Conservation (phyloP, 306 rosid species). For the Lathyrus aphaca region DNA sequence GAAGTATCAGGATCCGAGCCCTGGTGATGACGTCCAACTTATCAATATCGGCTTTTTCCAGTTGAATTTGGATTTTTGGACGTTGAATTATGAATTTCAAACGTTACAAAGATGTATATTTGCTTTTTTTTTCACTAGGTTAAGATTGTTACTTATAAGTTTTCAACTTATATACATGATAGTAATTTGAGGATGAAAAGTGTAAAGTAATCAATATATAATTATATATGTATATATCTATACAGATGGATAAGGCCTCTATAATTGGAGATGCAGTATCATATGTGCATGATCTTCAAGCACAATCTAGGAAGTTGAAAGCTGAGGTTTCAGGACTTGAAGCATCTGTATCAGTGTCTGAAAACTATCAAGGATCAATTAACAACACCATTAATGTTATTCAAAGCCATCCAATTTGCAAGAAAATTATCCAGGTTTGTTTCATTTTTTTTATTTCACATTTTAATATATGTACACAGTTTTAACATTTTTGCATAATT, state of each 20-base stretch:
- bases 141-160: constrained; percentile 9
- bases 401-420: constrained; percentile 46
- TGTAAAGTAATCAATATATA: not conserved
- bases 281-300: constrained; percentile 74
- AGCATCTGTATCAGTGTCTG: constrained; percentile 55
- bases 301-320: constrained; percentile 69
- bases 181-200: not conserved
- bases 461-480: not conserved
- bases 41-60: too few species aligned
- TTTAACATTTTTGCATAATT: constrained; percentile 2
- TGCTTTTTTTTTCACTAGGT: not conserved
- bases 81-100: too few species aligned
- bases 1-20: too few species aligned
- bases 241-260: constrained; percentile 95
- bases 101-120: too few species aligned
- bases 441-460: not conserved
- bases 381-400: constrained; percentile 37
- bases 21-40: too few species aligned
- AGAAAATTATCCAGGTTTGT: constrained; percentile 69
- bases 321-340: constrained; percentile 73
- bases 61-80: too few species aligned
- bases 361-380: constrained; percentile 47
- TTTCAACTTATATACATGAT: not conserved
- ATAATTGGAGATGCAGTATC: constrained; percentile 85
- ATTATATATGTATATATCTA: not conserved